Conservation (phyloP, 2,329 filamentous ascomycete species). For the Ophiostoma fasciatum region DNA sequence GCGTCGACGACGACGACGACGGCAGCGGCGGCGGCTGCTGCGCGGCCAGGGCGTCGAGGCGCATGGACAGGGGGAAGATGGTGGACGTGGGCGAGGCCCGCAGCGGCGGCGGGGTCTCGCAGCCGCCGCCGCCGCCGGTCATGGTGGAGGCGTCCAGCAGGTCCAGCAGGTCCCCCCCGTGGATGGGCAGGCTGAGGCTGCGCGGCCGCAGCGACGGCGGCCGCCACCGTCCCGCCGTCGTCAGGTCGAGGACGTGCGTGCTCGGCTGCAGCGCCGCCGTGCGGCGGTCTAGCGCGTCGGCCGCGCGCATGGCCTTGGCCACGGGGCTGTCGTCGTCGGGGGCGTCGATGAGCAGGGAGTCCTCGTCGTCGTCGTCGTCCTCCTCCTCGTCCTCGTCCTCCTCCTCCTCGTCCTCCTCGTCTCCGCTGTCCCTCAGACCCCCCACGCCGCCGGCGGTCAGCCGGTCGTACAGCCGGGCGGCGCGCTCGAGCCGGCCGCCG, state of each 20-base stretch:
- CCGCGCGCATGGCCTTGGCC: constrained; percentile 41
- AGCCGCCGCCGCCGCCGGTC: constrained; percentile 1
- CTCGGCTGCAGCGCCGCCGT: constrained; percentile 38
- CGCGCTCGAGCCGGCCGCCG: constrained; percentile 31
- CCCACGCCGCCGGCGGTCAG: constrained; percentile 34
- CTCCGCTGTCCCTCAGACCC: constrained; percentile 16
- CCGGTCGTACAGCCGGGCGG: constrained; percentile 34
- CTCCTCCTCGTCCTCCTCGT: not conserved
- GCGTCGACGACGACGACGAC: not conserved
- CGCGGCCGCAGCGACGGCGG: constrained; percentile 20
- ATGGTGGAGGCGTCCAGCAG: constrained; percentile 3
- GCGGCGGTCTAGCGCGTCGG: constrained; percentile 40
- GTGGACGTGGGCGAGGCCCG: constrained; percentile 5
- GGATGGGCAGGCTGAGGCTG: constrained; percentile 35
- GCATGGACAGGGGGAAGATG: constrained; percentile 8
- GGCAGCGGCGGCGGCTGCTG: not conserved
- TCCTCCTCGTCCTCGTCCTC: constrained; percentile 12
- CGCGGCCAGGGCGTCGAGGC: constrained; percentile 6
- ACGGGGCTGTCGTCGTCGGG: constrained; percentile 32
- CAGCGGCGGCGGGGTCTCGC: constrained; percentile 3
- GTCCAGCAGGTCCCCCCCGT: constrained; percentile 18
- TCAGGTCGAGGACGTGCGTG: constrained; percentile 32
- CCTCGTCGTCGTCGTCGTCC: constrained; percentile 7
- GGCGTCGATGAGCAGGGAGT: not conserved
- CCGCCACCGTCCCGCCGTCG: constrained; percentile 7